Evolutionary conservation across 257 asterid species (phyloP).

Genomic region (Orobanche coerulescens): DNA sequence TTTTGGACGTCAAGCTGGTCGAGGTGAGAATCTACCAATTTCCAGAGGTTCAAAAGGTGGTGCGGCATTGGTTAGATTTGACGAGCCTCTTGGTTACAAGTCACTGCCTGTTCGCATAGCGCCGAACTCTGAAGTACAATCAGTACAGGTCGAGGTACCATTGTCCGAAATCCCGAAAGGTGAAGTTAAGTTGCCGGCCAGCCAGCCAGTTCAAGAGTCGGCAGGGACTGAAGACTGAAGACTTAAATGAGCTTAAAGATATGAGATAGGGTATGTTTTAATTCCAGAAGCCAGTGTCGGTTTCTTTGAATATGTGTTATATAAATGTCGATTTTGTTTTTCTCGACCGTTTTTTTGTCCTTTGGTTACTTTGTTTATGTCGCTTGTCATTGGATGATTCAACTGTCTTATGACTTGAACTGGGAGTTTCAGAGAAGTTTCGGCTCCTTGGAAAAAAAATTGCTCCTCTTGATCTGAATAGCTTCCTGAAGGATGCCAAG

Average conservation of each 20-base stretch:
- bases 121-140: conserved; percentile 13
- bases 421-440: conserved; percentile 8
- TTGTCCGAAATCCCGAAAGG: conserved; percentile 8
- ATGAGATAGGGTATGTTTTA: conserved; percentile 24
- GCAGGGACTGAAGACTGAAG: conserved; percentile 21
- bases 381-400: conserved; percentile 13
- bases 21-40: conserved; percentile 20
- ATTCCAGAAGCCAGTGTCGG: conserved; percentile 23
- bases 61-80: conserved; percentile 22
- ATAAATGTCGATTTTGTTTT: conserved; percentile 23
- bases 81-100: conserved; percentile 24
- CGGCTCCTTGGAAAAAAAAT: not conserved
- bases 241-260: conserved; percentile 34
- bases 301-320: conserved; percentile 23
- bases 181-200: conserved; percentile 19
- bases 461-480: not conserved
- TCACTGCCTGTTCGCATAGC: conserved; percentile 1
- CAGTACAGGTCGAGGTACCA: conserved; percentile 15
- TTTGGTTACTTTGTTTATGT: conserved; percentile 1
- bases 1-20: conserved; percentile 20
- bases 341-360: too few relatives aligned
- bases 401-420: conserved; percentile 15
- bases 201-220: conserved; percentile 20
- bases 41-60: conserved; percentile 21
- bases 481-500: not conserved